A percentile compares a stretch with the other conserved stretches of the same genome.
phyloP scores from a whole-genome alignment of 129 eudicot genomes.

The Rutidosis leptorrhynchoides region DNA sequence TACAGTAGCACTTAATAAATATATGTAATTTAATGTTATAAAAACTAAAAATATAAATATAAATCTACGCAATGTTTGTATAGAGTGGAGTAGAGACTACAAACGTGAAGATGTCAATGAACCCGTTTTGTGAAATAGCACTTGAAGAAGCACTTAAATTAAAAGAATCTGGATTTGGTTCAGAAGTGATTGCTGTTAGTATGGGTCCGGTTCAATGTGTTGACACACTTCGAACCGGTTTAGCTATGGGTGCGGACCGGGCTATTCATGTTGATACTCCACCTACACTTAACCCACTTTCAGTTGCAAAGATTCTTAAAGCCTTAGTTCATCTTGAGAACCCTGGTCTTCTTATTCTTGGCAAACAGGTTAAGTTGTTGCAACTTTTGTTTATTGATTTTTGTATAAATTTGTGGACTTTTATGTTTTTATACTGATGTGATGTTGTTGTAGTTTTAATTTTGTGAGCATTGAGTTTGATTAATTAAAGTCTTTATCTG shows the following conservation, averaged over 20 bases:
- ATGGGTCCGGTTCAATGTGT: slow-evolving; percentile 69
- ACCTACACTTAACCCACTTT: slow-evolving; percentile 46
- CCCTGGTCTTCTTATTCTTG: slow-evolving; percentile 68
- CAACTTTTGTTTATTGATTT: not conserved
- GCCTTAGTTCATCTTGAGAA: slow-evolving; percentile 78
- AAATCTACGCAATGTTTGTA: not conserved
- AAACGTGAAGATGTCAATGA: slow-evolving; percentile 98
- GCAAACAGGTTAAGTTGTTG: slow-evolving; percentile 49
- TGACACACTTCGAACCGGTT: slow-evolving; percentile 85
- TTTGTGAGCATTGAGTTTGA: not conserved
- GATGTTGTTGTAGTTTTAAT: not conserved
- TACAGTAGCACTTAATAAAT: too few species aligned
- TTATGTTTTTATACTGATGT: not conserved
- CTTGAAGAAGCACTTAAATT: slow-evolving; percentile 80
- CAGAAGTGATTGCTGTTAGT: slow-evolving; percentile 88
- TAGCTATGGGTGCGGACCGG: slow-evolving; percentile 97
- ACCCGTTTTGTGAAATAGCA: slow-evolving; percentile 93
- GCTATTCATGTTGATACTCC: slow-evolving; percentile 83
- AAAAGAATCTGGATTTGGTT: slow-evolving; percentile 63
- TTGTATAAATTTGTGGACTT: slow-evolving; percentile 9
- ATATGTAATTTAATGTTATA: not conserved
- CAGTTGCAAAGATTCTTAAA: slow-evolving; percentile 73
- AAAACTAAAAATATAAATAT: not conserved
- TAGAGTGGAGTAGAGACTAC: slow-evolving; percentile 85
- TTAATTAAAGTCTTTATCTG: too few species aligned